Evolutionary conservation across 2,329 filamentous ascomycete genomes (phyloP), one percentile per base, ranked within the genome.

Genomic region (Fusarium sp.): DNA sequence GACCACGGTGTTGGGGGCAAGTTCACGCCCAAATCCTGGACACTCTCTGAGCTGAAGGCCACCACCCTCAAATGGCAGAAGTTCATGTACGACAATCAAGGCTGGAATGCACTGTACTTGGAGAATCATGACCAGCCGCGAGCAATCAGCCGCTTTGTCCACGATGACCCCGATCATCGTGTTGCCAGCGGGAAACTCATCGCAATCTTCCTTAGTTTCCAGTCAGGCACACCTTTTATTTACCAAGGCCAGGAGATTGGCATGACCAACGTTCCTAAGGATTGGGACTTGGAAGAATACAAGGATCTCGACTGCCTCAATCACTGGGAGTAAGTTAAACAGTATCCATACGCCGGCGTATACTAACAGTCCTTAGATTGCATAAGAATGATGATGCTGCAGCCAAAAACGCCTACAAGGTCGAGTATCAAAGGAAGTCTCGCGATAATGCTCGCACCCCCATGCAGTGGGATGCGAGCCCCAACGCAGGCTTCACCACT

Each of bases 371-470:
- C 5, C 6, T 12, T 22, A 20, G 22, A 82, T 71, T 81, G 10
- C 73, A 78, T 74, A 81, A 81, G 61, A 77, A 81, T 63, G 77
- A 78, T 22, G 79, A 83, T 72, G 79, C 77, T 55, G 77, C 81
- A 53, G 79, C 79, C 32, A 77, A 81, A 34, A 74, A 78, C 11
- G 75, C 78, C 22, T 77, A 77, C 72, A 82, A 66, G 64, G 67
- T 70, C 10, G 82, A 87, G n/a, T 83, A 90, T 73, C 85, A 87
- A 65, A 81, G 84, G 68, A 88, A 89, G 75, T 88, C 86, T 10
- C 80, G 91, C 24, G 92, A 94, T 78, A 92, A 94, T 77, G 88
- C 88, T 10, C 85, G 92, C 47, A 89, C 90, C 1, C 91, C 91
- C 0, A 90, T 94, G 78, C 91, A 93, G 75, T 94, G 92, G 91